Percentiles rank a stretch among this genome's conserved stretches.
phyloP scores from a whole-genome alignment of 495 filamentous ascomycete species.

The Oidiodendron maius region DNA sequence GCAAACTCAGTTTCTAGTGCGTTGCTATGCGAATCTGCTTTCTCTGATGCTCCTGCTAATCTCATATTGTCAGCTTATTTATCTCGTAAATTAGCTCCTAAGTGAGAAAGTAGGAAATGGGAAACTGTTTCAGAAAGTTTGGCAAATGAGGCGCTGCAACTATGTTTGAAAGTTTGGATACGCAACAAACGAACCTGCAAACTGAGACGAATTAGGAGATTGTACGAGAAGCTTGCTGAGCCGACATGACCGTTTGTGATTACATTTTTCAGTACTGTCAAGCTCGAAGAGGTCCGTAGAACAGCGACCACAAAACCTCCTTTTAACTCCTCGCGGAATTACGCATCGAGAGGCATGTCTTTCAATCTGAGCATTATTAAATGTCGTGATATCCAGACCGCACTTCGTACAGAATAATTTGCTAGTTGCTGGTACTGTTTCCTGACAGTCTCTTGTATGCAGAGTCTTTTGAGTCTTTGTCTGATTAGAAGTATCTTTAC shows the following conservation, averaged over 20 bases:
- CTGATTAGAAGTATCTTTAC: slow-evolving; percentile 1
- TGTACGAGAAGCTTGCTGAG: not conserved
- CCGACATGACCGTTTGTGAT: not conserved
- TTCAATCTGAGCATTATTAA: not conserved
- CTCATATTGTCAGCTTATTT: too few species aligned
- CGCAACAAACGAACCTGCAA: too few species aligned
- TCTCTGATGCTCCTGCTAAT: too few species aligned
- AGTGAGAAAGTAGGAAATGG: too few species aligned
- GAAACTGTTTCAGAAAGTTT: too few species aligned
- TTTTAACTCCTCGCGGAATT: not conserved
- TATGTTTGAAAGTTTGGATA: too few species aligned
- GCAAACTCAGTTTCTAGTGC: too few species aligned
- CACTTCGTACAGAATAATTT: slow-evolving; percentile 9
- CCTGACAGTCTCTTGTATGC: not conserved
- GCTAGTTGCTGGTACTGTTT: not conserved
- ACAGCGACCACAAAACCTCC: slow-evolving; percentile 4
- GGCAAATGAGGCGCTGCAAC: too few species aligned
- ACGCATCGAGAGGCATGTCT: slow-evolving; percentile 1
- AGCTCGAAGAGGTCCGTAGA: not conserved
- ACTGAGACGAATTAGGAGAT: too few species aligned
- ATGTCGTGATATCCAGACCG: not conserved
- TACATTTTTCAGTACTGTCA: not conserved
- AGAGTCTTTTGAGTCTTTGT: not conserved
- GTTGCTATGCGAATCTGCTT: too few species aligned
- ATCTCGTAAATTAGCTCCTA: too few species aligned